Base-by-base conservation (phyloP, 2,329 filamentous ascomycete genomes). In the Sporothrix protearum region DNA sequence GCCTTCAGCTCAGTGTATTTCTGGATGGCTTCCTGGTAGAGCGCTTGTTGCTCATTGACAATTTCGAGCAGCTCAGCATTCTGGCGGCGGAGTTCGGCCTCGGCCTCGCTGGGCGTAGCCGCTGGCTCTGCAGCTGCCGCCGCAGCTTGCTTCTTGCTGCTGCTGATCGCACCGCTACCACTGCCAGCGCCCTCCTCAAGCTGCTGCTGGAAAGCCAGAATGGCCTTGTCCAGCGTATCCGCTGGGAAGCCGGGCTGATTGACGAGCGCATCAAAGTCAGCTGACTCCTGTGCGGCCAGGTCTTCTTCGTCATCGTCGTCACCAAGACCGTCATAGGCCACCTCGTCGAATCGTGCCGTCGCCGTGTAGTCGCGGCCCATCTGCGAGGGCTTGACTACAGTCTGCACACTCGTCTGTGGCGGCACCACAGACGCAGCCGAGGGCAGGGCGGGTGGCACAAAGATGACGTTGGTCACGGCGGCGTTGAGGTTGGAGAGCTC, bases 371-470 rank as follows among this genome's bases (percentile, higher is more conserved):
- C 86, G 51, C 87, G 84, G 73, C 87, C 85, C 67, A 86, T 88
- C 73, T 91, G 86, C 73, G 89, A 89, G n/a, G 95, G 95, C 82
- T 97, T 97, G 73, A 95, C 85, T 30, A 97, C 85, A 0, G 85
- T 86, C 28, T 87, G 80, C 19, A 86, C 78, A 76, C 74, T 77
- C 76, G 25, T 76, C 22, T 63, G 67, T 73, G 28, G 69, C 22
- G 42, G 68, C 69, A 73, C 64, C 53, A 69, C 57, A 25, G 16
- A 49, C 8, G 53, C 45, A 3, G 68, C 12, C 16, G 76, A 84
- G 84, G 73, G 82, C 82, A 79, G 80, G 33, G 86, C 84, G 0
- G 92, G 89, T 10, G 89, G 86, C 36, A 93, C 83, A 80, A 96
- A 92, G n/a, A 85, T 79, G 30, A 98, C 77, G 76, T 96, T 97